A percentile compares a stretch with the other conserved stretches of the same genome.
These are phyloP conservation scores for Claviceps sp. DNA, from an alignment of 2,329 filamentous ascomycete genomes.

Conservation along the genomic window DNA sequence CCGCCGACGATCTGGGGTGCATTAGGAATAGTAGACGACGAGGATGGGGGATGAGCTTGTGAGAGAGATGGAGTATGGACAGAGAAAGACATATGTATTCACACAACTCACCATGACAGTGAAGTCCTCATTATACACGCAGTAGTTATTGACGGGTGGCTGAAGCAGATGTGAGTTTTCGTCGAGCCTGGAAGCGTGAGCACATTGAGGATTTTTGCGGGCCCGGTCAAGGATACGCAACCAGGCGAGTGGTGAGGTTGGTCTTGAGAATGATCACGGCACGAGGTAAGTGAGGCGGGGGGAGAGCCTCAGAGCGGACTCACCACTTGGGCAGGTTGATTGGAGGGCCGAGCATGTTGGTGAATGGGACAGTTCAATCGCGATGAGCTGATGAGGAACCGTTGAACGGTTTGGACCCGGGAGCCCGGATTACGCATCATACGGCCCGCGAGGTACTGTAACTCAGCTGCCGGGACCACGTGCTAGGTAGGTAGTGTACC, in stretches of 20 bases:
- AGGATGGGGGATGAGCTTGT: neutral
- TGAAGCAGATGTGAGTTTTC: conserved; percentile 85
- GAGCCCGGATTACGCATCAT: too few species aligned
- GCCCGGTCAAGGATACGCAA: neutral
- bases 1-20: conserved; percentile 67
- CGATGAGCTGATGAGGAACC: too few species aligned
- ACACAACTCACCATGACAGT: conserved; percentile 56
- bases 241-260: neutral
- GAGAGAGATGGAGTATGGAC: neutral
- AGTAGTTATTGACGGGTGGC: conserved; percentile 95
- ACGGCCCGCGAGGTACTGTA: too few species aligned
- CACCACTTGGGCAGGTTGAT: conserved; percentile 47
- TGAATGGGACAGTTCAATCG: neutral
- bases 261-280: neutral
- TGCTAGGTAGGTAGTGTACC: too few species aligned
- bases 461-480: too few species aligned
- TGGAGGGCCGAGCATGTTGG: conserved; percentile 33
- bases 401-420: too few species aligned
- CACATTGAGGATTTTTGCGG: neutral
- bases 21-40: neutral
- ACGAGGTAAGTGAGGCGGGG: neutral
- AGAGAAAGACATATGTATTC: neutral
- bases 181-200: conserved; percentile 52
- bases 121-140: conserved; percentile 75
- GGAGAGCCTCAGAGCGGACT: conserved; percentile 13